A percentile compares a stretch with the other conserved stretches of the same genome.
phyloP scores from a whole-genome alignment of 1,284 basidiomycete genomes.

The Sutorius eximius region DNA sequence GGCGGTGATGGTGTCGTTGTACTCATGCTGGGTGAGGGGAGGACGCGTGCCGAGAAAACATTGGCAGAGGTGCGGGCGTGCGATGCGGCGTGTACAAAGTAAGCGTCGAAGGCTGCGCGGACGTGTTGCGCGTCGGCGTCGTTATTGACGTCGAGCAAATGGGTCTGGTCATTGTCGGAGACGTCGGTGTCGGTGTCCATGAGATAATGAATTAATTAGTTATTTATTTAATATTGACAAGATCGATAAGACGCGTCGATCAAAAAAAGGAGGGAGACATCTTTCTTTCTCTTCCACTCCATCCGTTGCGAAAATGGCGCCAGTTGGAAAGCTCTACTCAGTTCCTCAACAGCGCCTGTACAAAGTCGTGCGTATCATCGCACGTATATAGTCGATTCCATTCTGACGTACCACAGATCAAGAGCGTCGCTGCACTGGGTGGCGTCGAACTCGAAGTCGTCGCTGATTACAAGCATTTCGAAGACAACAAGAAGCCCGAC shows the following conservation, averaged over 20 bases:
- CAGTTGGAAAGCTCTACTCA: constrained; percentile 64
- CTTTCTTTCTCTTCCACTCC: constrained; percentile 10
- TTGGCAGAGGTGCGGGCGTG: constrained; percentile 71
- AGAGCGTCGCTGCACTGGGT: constrained; percentile 69
- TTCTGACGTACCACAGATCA: constrained; percentile 49
- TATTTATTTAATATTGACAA: constrained; percentile 8
- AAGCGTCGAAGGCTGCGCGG: constrained; percentile 74
- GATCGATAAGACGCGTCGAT: constrained; percentile 38
- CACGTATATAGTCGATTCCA: not conserved
- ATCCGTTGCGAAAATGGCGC: constrained; percentile 45
- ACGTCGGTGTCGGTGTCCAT: constrained; percentile 32
- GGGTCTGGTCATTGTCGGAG: constrained; percentile 31
- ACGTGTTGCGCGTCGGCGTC: not conserved
- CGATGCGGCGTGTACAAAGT: constrained; percentile 69
- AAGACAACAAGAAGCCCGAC: constrained; percentile 78
- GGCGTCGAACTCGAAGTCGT: constrained; percentile 68
- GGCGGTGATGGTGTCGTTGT: constrained; percentile 48
- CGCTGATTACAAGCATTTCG: constrained; percentile 58
- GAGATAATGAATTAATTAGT: constrained; percentile 19
- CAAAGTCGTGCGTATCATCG: constrained; percentile 47
- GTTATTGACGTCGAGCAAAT: constrained; percentile 15
- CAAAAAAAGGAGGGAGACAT: constrained; percentile 16
- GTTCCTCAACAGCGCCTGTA: constrained; percentile 42
- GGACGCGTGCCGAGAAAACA: constrained; percentile 71
- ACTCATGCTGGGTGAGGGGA: constrained; percentile 67